Evolutionary conservation across 2,329 filamentous ascomycete species (phyloP).

Genomic region (Colletotrichum abscissum): DNA sequence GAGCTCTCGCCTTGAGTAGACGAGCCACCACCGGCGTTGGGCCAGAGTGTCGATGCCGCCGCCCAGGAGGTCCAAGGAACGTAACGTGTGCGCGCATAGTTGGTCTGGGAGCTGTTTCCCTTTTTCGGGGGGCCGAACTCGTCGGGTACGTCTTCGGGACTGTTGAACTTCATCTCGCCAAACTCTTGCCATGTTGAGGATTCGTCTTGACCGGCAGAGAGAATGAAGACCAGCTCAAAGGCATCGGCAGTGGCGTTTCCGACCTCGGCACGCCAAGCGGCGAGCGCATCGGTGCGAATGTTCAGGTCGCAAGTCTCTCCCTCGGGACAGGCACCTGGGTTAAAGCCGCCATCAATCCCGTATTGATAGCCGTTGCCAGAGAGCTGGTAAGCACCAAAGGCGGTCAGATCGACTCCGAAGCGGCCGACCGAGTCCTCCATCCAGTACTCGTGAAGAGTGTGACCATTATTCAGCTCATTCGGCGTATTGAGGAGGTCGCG

Average conservation of each 20-base stretch:
- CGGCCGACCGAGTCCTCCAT: constrained; percentile 65
- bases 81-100: constrained; percentile 62
- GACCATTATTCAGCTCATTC: constrained; percentile 59
- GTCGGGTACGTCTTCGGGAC: constrained; percentile 58
- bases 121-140: constrained; percentile 58
- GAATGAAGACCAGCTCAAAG: constrained; percentile 64
- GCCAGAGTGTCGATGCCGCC: constrained; percentile 62
- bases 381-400: constrained; percentile 63
- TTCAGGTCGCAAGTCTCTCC: constrained; percentile 56
- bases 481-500: constrained; percentile 62
- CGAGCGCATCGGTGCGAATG: constrained; percentile 60
- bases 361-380: constrained; percentile 61
- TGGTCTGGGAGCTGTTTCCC: constrained; percentile 48
- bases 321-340: constrained; percentile 58
- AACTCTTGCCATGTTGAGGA: constrained; percentile 68
- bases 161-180: constrained; percentile 63
- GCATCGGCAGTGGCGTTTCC: constrained; percentile 59
- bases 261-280: constrained; percentile 61
- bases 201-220: constrained; percentile 66
- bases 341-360: constrained; percentile 60
- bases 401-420: constrained; percentile 64
- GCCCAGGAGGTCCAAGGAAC: constrained; percentile 66
- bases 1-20: constrained; percentile 65
- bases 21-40: constrained; percentile 62
- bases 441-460: constrained; percentile 68